These are phyloP conservation scores for Yamadazyma olivae DNA, from an alignment of 805 yeast species.

Conservation along the genomic window DNA sequence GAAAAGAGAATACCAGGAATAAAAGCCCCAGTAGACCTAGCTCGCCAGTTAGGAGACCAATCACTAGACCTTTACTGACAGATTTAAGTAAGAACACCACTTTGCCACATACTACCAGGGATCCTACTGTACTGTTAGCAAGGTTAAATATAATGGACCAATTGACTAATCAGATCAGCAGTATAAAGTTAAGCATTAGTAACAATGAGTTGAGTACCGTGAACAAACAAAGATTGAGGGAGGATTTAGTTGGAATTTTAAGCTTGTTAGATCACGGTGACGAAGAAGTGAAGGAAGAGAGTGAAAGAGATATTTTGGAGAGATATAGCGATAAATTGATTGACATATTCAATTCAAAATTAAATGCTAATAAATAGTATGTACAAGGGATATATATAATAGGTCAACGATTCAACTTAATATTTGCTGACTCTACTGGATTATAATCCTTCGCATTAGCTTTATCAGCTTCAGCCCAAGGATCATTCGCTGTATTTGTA, in stretches of 20 bases:
- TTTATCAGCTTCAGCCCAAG: slow-evolving; percentile 3
- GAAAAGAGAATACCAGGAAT: background rate
- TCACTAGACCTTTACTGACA: slow-evolving; percentile 1
- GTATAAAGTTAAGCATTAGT: background rate
- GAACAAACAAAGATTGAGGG: background rate
- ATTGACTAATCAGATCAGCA: background rate
- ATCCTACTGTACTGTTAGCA: background rate
- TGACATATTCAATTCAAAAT: slow-evolving; percentile 24
- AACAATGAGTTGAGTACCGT: slow-evolving; percentile 9
- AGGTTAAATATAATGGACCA: background rate
- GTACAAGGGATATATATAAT: slow-evolving; percentile 4
- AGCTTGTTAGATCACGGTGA: background rate
- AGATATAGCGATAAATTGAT: slow-evolving; percentile 37
- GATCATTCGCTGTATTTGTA: background rate
- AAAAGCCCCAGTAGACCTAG: background rate
- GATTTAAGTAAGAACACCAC: slow-evolving; percentile 2
- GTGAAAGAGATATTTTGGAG: too few species aligned
- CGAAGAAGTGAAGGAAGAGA: slow-evolving; percentile 17
- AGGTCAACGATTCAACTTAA: slow-evolving; percentile 26
- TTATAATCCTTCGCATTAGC: slow-evolving; percentile 13
- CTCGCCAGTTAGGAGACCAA: too few species aligned
- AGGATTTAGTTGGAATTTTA: background rate
- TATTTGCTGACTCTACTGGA: slow-evolving; percentile 37
- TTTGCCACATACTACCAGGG: background rate
- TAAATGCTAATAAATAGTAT: slow-evolving; percentile 9